Conservation (phyloP, 2,329 filamentous ascomycete species). For the Endoconidiophora laricicola region DNA sequence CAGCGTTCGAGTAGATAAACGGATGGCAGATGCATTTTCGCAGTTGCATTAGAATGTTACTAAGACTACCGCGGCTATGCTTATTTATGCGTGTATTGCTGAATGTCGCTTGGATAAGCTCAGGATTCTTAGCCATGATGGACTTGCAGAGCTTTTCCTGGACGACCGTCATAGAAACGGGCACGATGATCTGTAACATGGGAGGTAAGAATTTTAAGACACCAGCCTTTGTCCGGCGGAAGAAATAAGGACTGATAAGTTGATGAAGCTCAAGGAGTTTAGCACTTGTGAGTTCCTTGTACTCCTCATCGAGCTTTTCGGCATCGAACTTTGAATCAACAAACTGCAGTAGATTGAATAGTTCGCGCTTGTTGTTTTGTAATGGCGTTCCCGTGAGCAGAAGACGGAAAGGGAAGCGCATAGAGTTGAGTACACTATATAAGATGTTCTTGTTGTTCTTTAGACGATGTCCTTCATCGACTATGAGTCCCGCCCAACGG, state of each 20-base stretch:
- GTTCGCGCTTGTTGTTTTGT: conserved; percentile 86
- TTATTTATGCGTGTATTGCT: conserved; percentile 48
- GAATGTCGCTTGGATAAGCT: conserved; percentile 78
- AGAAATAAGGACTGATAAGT: conserved; percentile 57
- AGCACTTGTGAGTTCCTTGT: conserved; percentile 61
- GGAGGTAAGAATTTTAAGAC: conserved; percentile 84
- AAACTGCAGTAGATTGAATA: conserved; percentile 96
- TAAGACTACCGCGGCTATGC: conserved; percentile 59
- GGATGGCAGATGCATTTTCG: conserved; percentile 91
- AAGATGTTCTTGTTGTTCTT: conserved; percentile 83
- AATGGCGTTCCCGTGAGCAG: conserved; percentile 82
- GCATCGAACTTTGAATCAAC: conserved; percentile 59
- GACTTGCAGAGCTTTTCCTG: conserved; percentile 92
- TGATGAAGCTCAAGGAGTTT: conserved; percentile 69
- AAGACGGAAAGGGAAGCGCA: conserved; percentile 69
- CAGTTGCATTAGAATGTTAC: conserved; percentile 90
- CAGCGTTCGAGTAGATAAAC: conserved; percentile 78
- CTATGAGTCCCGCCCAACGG: conserved; percentile 73
- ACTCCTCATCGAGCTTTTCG: conserved; percentile 55
- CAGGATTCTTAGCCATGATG: conserved; percentile 77
- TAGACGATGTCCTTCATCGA: conserved; percentile 87
- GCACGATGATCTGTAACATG: conserved; percentile 87
- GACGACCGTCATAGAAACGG: conserved; percentile 83
- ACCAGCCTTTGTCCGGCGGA: conserved; percentile 69
- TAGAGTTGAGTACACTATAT: conserved; percentile 54